Evolutionary conservation across 306 rosid species (phyloP), one percentile per base, ranked within the genome.

Genomic region (Clitoria ternatea): DNA sequence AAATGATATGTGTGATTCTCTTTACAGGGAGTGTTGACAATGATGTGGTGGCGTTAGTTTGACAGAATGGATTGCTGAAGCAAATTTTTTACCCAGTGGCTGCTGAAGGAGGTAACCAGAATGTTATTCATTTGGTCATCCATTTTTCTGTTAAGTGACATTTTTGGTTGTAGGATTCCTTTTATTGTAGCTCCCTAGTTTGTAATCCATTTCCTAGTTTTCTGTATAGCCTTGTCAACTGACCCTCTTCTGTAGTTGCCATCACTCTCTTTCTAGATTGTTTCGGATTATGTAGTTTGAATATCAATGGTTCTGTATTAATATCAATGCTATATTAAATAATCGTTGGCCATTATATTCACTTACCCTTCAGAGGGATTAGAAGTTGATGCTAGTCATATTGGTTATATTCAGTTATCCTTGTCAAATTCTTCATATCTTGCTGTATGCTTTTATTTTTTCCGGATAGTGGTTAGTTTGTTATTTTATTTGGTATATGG

Each of bases 21-120:
- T 29, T 68, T 73, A 54, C 32, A 83, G 83, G 83, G 75, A 68
- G 6, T 53, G 56, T 44, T 48, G 77, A 40, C 20, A 14, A 49
- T 50, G 77, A 74, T 54, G 53, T 42, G 55, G 67, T 11, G 32
- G 80, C 63, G n/a, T 20, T 42, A 37, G 45, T 62, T 66, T 66
- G 57, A 42, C 67, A 11, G 77, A 50, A 27, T 30, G 62, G 61
- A 53, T 47, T 27, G 54, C 63, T n/a, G 74, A 73, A 37, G 53
- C 49, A 69, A 45, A 27, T 10, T 39, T 61, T n/a, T 67, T 55
- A 5, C 65, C 19, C 2, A 44, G 71, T 53, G 61, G 82, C 80
- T 62, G 66, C 81, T 69, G 83, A 79, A 73, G 85, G 64, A 81
- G 86, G 85, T 82, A 73, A 81, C 81, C 72, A 62, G 88, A 75